Evolutionary conservation across 805 yeast species (phyloP).

Genomic region (Pichia manshurica): DNA sequence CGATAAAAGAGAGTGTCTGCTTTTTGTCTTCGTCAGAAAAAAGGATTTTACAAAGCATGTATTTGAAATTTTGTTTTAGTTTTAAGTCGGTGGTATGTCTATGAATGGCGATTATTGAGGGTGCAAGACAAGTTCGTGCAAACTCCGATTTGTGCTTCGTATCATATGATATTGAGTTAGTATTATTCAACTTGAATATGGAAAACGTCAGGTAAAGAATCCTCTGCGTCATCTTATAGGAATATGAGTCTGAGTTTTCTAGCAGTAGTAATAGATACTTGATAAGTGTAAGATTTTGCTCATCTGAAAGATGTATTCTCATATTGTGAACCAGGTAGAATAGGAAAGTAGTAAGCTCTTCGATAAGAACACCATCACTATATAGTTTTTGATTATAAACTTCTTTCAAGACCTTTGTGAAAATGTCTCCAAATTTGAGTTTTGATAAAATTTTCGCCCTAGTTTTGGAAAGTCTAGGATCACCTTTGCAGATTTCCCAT

Average conservation of each 20-base stretch:
- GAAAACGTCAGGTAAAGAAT: conserved; percentile 10
- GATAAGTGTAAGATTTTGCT: conserved; percentile 23
- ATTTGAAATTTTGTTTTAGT: conserved; percentile 6
- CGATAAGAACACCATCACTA: conserved; percentile 20
- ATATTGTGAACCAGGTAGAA: conserved; percentile 15
- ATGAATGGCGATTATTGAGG: conserved; percentile 14
- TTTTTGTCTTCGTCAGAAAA: conserved; percentile 23
- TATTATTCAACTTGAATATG: conserved; percentile 23
- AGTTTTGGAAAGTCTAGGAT: conserved; percentile 21
- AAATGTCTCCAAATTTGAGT: conserved; percentile 36
- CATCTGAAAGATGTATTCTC: conserved; percentile 20
- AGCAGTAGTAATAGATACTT: conserved; percentile 13
- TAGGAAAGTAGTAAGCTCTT: conserved; percentile 15
- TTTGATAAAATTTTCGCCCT: conserved; percentile 40
- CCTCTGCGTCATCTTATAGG: neutral
- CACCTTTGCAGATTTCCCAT: conserved; percentile 21
- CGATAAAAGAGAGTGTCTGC: conserved; percentile 28
- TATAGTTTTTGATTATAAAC: conserved; percentile 20
- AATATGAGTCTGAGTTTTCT: neutral
- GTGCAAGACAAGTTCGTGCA: conserved; percentile 23
- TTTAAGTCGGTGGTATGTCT: neutral
- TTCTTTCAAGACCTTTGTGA: conserved; percentile 23
- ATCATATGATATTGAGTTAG: conserved; percentile 19
- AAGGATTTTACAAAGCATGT: conserved; percentile 25
- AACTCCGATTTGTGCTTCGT: conserved; percentile 26